phyloP scores from a whole-genome alignment of 306 rosid genomes.

The Abrus pulchellus region DNA sequence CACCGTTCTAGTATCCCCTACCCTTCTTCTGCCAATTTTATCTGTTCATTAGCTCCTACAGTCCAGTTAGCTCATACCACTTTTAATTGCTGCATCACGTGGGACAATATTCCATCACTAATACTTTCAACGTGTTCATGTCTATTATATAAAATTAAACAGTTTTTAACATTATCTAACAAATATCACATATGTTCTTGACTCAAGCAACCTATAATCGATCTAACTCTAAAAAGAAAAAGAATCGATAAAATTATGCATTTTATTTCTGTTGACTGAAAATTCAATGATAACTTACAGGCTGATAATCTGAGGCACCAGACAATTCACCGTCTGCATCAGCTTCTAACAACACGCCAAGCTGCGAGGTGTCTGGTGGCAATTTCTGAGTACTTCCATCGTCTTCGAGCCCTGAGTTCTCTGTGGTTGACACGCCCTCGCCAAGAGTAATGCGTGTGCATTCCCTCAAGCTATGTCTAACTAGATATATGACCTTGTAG shows the following conservation, averaged over 20 bases:
- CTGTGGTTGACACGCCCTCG: constrained; percentile 88
- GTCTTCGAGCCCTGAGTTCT: constrained; percentile 95
- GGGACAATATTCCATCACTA: neutral
- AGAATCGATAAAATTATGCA: neutral
- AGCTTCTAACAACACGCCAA: constrained; percentile 81
- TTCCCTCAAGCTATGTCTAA: neutral
- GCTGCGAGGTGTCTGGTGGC: constrained; percentile 90
- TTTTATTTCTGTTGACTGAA: no score
- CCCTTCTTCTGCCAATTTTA: neutral
- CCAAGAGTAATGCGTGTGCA: constrained; percentile 58
- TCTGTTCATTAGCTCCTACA: constrained; percentile 5
- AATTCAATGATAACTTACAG: constrained; percentile 54
- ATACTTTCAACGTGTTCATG: neutral
- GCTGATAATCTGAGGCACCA: constrained; percentile 92
- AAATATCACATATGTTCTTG: no score
- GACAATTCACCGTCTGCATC: constrained; percentile 73
- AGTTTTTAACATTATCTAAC: no score
- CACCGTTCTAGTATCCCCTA: neutral
- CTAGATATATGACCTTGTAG: constrained; percentile 37
- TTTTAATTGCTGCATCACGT: constrained; percentile 11
- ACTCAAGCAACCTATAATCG: no score
- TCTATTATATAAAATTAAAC: neutral
- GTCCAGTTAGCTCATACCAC: neutral
- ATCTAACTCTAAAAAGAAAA: no score
- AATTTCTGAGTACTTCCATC: constrained; percentile 84